A percentile compares a stretch with the other conserved stretches of the same genome.
These are phyloP conservation scores for Lavandula angustifolia DNA, from an alignment of 257 asterid genomes.

Conservation along the genomic window DNA sequence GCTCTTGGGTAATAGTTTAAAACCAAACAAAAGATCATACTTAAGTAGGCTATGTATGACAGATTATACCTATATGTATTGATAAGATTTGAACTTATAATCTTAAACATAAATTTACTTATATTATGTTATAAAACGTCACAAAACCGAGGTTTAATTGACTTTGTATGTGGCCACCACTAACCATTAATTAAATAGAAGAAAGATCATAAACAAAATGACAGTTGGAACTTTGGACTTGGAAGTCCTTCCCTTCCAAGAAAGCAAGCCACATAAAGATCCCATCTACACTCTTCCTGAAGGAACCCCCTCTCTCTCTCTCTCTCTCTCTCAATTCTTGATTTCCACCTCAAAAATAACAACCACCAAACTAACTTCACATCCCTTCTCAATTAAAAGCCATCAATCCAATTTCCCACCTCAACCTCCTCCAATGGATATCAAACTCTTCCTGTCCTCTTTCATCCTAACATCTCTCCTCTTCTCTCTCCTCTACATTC, in stretches of 20 bases:
- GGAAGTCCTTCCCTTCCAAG: slow-evolving; percentile 57
- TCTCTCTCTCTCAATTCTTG: neutral
- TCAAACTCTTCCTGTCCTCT: slow-evolving; percentile 50
- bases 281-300: slow-evolving; percentile 51
- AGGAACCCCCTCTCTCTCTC: neutral
- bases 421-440: slow-evolving; percentile 41
- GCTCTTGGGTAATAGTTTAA: neutral
- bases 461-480: slow-evolving; percentile 52
- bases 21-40: neutral
- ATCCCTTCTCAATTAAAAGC: slow-evolving; percentile 1
- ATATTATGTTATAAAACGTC: neutral
- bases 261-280: slow-evolving; percentile 43
- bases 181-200: neutral
- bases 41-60: too few relatives aligned
- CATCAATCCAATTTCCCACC: neutral
- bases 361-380: slow-evolving; percentile 31
- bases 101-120: too few relatives aligned
- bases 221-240: slow-evolving; percentile 32
- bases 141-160: neutral
- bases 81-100: too few relatives aligned
- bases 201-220: slow-evolving; percentile 19
- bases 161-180: neutral
- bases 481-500: slow-evolving; percentile 56
- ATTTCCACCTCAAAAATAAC: slow-evolving; percentile 4
- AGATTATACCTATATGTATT: too few relatives aligned